phyloP scores from a whole-genome alignment of 192 early-diverging fungal species.

The Linnemannia hyalina region DNA sequence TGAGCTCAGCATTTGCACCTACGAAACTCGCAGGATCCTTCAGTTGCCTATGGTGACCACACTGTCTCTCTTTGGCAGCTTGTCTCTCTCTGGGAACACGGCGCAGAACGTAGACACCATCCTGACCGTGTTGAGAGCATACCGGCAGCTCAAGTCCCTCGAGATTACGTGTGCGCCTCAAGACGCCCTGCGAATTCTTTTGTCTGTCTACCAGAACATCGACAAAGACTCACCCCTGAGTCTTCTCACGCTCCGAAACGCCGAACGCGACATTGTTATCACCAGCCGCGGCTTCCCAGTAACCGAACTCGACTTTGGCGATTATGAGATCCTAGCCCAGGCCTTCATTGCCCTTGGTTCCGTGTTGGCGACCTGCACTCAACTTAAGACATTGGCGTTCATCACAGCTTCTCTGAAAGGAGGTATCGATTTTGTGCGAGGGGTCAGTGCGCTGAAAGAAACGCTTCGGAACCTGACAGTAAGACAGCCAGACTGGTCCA shows the following conservation, averaged over 20 bases:
- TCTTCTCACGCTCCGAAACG: neutral
- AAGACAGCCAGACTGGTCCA: neutral
- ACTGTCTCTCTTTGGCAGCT: neutral
- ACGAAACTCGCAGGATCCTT: neutral
- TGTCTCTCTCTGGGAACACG: neutral
- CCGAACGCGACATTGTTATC: neutral
- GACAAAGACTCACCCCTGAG: neutral
- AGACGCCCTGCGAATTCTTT: neutral
- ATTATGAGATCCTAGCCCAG: neutral
- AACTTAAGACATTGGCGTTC: neutral
- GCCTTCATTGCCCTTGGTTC: neutral
- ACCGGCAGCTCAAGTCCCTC: neutral
- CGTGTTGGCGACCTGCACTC: neutral
- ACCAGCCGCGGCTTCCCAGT: neutral
- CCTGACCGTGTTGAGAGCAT: neutral
- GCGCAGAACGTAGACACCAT: neutral
- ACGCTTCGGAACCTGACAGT: neutral
- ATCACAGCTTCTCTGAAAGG: neutral
- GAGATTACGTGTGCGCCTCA: neutral
- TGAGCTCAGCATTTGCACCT: neutral
- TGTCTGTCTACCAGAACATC: neutral
- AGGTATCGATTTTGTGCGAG: neutral
- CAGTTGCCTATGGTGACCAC: neutral
- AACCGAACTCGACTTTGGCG: neutral
- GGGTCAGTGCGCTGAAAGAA: neutral